Conservation (phyloP, 148 eudicot genomes). For the Vaccinium vitisidaea region DNA sequence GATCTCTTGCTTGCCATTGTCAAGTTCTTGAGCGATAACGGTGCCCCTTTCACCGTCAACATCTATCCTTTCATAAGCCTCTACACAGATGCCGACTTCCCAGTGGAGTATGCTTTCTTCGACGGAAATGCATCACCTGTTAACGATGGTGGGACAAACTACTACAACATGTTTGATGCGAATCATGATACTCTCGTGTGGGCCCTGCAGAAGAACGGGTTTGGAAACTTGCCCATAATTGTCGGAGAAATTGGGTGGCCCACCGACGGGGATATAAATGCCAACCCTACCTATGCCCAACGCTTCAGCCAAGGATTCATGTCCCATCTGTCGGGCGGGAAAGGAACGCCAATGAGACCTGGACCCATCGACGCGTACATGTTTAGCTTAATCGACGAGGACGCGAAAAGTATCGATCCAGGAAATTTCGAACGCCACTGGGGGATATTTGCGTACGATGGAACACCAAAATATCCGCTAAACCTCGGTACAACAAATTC, state of each 20-base stretch:
- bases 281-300: constrained; percentile 56
- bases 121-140: constrained; percentile 67
- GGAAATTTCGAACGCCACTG: constrained; percentile 92
- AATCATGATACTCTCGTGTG: constrained; percentile 84
- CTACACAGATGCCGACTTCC: constrained; percentile 60
- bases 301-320: constrained; percentile 90
- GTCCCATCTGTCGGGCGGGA: constrained; percentile 60
- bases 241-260: constrained; percentile 96
- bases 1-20: constrained; percentile 59
- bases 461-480: constrained; percentile 62
- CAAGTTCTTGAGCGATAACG: constrained; percentile 56
- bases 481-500: constrained; percentile 60
- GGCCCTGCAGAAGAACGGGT: constrained; percentile 80
- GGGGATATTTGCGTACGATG: constrained; percentile 78
- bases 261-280: constrained; percentile 82
- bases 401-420: constrained; percentile 74
- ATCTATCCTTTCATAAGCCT: constrained; percentile 92
- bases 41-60: constrained; percentile 82
- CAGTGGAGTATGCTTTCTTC: constrained; percentile 82
- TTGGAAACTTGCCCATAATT: constrained; percentile 65
- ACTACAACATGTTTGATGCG: constrained; percentile 92
- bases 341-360: constrained; percentile 87
- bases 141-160: constrained; percentile 56
- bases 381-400: constrained; percentile 85
- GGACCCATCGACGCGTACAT: constrained; percentile 71